Evolutionary conservation across 805 yeast genomes (phyloP).

Genomic region (Jamesozyma gamospora): DNA sequence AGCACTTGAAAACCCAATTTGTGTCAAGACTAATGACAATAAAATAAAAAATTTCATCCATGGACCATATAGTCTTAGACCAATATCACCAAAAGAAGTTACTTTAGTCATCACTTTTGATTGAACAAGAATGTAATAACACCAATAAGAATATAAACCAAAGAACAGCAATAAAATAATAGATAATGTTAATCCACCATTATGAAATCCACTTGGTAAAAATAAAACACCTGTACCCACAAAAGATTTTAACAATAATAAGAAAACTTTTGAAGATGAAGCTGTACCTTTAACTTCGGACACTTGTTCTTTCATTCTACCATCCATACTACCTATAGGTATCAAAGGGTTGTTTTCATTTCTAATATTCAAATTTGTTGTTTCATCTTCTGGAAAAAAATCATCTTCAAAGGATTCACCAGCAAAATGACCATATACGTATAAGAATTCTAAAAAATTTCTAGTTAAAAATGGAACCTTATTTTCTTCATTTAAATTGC

Average conservation of each 20-base stretch:
- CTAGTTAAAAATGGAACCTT: conserved; percentile 47
- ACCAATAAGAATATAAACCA: conserved; percentile 68
- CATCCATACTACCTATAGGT: conserved; percentile 7
- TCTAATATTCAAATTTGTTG: conserved; percentile 4
- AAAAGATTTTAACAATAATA: conserved; percentile 61
- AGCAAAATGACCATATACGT: conserved; percentile 78
- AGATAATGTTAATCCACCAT: conserved; percentile 64
- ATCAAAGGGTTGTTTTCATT: conserved; percentile 26
- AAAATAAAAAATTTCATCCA: conserved; percentile 58
- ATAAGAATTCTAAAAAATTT: conserved; percentile 67
- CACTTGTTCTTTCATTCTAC: conserved; percentile 12
- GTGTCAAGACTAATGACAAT: conserved; percentile 56
- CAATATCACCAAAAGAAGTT: conserved; percentile 74
- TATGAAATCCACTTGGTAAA: conserved; percentile 57
- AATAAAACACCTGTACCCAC: conserved; percentile 71
- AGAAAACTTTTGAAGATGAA: conserved; percentile 61
- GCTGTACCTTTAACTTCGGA: conserved; percentile 48
- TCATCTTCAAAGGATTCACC: conserved; percentile 75
- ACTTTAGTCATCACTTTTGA: conserved; percentile 53
- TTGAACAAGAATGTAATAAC: conserved; percentile 54
- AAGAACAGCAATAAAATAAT: conserved; percentile 43
- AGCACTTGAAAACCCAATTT: conserved; percentile 73
- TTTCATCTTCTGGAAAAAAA: conserved; percentile 35
- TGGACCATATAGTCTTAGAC: conserved; percentile 49
- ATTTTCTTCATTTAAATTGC: conserved; percentile 17